phyloP scores from a whole-genome alignment of 2,329 filamentous ascomycete genomes.

The Botrytis fragariae region DNA sequence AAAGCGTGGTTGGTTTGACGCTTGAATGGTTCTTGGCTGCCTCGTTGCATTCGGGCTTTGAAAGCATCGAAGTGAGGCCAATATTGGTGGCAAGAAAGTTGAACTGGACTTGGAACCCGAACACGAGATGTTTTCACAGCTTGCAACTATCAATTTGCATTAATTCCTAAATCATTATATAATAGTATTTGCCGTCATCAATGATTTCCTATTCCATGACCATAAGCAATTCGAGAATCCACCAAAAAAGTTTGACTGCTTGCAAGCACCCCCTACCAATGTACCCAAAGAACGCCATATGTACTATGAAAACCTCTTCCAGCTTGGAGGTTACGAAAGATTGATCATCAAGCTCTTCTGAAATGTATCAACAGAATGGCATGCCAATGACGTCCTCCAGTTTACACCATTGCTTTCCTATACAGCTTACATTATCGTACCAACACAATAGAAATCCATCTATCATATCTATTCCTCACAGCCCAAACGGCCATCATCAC shows the following conservation, averaged over 20 bases:
- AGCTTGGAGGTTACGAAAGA: neutral
- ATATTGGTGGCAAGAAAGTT: neutral
- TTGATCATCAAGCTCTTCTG: neutral
- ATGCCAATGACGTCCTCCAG: neutral
- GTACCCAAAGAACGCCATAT: conserved; percentile 20
- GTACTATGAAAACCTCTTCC: conserved; percentile 9
- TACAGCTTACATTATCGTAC: conserved; percentile 1
- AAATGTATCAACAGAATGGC: neutral
- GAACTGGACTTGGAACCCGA: neutral
- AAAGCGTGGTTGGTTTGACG: neutral
- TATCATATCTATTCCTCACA: neutral
- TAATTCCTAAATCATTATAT: conserved; percentile 25
- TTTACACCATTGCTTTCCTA: conserved; percentile 1
- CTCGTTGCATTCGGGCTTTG: neutral
- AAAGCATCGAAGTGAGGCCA: neutral
- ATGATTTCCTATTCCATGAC: conserved; percentile 13
- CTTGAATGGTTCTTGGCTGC: neutral
- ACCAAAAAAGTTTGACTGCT: neutral
- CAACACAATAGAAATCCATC: neutral
- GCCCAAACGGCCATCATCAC: conserved; percentile 21
- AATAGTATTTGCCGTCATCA: conserved; percentile 10
- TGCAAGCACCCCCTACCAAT: conserved; percentile 11
- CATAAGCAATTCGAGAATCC: conserved; percentile 2
- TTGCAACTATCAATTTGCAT: conserved; percentile 13
- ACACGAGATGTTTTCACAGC: neutral